phyloP scores from a whole-genome alignment of 225 moss, liverwort and hornwort genomes.

The Polytrichum formosum region DNA sequence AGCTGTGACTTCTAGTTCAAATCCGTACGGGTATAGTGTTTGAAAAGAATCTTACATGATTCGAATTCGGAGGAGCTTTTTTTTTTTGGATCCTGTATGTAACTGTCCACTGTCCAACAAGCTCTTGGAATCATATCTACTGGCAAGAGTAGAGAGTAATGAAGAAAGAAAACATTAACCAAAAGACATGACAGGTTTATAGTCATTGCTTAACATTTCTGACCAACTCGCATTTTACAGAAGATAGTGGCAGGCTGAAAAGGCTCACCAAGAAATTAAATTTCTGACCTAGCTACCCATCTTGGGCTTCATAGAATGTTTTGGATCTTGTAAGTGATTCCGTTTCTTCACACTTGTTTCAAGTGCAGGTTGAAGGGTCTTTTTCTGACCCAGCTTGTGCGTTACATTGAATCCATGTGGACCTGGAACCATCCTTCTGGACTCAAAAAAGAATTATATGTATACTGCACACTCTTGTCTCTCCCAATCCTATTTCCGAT shows the following conservation, averaged over 20 bases:
- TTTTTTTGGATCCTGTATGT: too few relatives aligned
- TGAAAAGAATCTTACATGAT: too few relatives aligned
- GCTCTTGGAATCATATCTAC: too few relatives aligned
- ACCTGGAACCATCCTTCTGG: not conserved
- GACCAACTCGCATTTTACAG: too few relatives aligned
- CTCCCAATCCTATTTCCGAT: not conserved
- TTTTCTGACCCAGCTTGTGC: conserved; percentile 4
- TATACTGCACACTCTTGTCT: not conserved
- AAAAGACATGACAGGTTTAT: too few relatives aligned
- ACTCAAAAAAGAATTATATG: not conserved
- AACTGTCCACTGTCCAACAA: too few relatives aligned
- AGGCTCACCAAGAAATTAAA: not conserved
- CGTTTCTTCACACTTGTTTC: conserved; percentile 1
- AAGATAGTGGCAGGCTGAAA: not conserved
- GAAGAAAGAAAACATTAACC: too few relatives aligned
- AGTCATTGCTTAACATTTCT: too few relatives aligned
- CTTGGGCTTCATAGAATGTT: not conserved
- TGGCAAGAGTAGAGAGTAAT: too few relatives aligned
- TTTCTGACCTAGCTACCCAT: not conserved
- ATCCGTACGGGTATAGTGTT: too few relatives aligned
- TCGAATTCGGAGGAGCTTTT: too few relatives aligned
- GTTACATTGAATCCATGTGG: conserved; percentile 1
- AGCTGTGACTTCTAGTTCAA: too few relatives aligned
- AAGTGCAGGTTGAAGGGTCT: conserved; percentile 2
- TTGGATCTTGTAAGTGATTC: not conserved